Evolutionary conservation across 1,284 basidiomycete species (phyloP).

Genomic region (Mycena citricolor): DNA sequence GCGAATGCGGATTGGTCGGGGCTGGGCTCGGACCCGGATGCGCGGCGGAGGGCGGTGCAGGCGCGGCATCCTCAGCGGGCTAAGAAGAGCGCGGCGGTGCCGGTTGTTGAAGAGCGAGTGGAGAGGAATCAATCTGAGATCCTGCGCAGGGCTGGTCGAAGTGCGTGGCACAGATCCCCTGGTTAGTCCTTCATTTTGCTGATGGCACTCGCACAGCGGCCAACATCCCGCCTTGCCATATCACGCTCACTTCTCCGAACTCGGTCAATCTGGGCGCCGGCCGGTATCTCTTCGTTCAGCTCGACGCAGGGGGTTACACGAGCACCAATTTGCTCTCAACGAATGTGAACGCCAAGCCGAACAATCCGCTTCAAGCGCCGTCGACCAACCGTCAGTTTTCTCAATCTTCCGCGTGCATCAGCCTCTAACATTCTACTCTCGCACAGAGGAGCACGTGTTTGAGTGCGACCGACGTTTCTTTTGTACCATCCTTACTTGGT

Average conservation of each 20-base stretch:
- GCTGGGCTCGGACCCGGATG: slow-evolving; percentile 13
- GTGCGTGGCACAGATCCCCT: too few relatives aligned
- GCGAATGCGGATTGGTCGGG: slow-evolving; percentile 14
- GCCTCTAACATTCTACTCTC: neutral
- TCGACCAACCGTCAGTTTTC: slow-evolving; percentile 13
- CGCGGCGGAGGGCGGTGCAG: slow-evolving; percentile 1
- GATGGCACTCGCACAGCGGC: too few relatives aligned
- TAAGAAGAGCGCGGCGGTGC: too few relatives aligned
- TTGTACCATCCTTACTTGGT: neutral
- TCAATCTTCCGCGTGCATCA: neutral
- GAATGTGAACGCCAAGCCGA: slow-evolving; percentile 1
- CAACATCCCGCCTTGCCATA: slow-evolving; percentile 2
- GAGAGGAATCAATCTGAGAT: too few relatives aligned
- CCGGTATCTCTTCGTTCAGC: neutral
- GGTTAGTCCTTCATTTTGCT: too few relatives aligned
- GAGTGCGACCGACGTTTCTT: slow-evolving; percentile 9
- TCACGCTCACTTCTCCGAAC: neutral
- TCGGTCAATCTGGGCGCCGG: slow-evolving; percentile 5
- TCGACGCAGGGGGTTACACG: neutral
- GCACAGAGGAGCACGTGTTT: slow-evolving; percentile 21
- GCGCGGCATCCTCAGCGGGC: neutral
- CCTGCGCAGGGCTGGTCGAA: neutral
- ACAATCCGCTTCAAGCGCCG: neutral
- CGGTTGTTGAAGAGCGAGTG: too few relatives aligned
- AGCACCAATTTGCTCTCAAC: neutral